Base-by-base conservation (phyloP, 2,329 filamentous ascomycete genomes). In the Dothistroma septosporum region DNA sequence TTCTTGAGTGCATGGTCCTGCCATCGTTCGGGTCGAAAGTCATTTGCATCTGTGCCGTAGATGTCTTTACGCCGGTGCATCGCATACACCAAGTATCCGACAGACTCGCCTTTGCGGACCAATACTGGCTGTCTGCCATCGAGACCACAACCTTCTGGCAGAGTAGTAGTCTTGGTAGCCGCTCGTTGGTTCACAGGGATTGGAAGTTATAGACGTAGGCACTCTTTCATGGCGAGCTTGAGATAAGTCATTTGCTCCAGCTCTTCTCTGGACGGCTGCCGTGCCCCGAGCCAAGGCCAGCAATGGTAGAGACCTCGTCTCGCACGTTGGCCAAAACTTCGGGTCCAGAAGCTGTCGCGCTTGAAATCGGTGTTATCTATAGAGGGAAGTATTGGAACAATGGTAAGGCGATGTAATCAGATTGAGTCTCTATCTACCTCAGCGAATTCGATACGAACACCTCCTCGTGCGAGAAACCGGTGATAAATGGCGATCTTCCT, bases 151-250 rank as follows among this genome's bases (percentile, higher is more conserved):
- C 80, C 90, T 22, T 78, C 80, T 0, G 90, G 90, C 4, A 94
- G 82, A 0, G 86, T 88, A 4, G 89, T 92, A 76, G 91, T 87
- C 59, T 79, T 80, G 21, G 91, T 52, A 21, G 46, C 44, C 19
- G 55, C 46, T 19, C 60, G 50, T 24, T 24, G n/a, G 46, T 60
- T 62, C 9, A 59, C 10, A 16, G 57, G 60, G 21, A 62, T 41
- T 7, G 52, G 37, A 12, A 57, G 57, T 21, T 56, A 60, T 1
- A 62, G 47, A 7, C 60, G 52, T 14, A 62, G 53, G 14, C 41
- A 49, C 32, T 62, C 60, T 16, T 50, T 55, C 31, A 62, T 24
- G 41, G 59, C 59, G 11, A 28, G 32, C 12, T 59, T 50, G 10
- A 62, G 53, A 19, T 21, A 35, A 12, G 19, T 16, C 60, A 59